A percentile compares a stretch with the other conserved stretches of the same genome.
Conservation (phyloP, 768 basidiomycete species). For the Cystobasidium ongulense region DNA sequence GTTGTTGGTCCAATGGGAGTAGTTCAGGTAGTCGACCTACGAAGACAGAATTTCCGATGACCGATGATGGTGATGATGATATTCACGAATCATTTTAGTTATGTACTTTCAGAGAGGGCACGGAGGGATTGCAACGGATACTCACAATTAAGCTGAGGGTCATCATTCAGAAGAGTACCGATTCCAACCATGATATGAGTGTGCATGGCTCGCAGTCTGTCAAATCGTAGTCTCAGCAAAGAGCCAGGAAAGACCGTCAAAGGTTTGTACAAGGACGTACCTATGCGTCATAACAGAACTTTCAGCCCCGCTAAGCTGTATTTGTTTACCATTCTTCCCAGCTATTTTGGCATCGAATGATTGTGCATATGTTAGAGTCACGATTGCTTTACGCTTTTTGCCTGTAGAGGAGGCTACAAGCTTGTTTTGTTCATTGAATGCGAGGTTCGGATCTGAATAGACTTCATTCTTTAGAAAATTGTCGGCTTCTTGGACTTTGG, state of each 20-base stretch:
- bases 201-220: constrained; percentile 82
- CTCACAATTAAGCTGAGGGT: constrained; percentile 88
- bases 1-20: constrained; percentile 47
- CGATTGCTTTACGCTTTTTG: constrained; percentile 1
- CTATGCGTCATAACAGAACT: constrained; percentile 92
- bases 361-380: constrained; percentile 50
- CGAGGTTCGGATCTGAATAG: background rate
- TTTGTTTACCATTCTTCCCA: constrained; percentile 61
- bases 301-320: constrained; percentile 73
- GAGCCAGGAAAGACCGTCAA: background rate
- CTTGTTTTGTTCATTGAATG: background rate
- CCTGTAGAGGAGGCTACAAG: background rate
- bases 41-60: too few relatives aligned
- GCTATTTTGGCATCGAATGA: constrained; percentile 71
- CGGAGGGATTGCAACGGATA: too few relatives aligned
- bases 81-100: too few relatives aligned
- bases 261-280: constrained; percentile 47
- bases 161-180: constrained; percentile 78
- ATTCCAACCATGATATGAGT: constrained; percentile 86
- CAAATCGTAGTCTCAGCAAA: background rate
- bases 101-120: too few relatives aligned
- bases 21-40: constrained; percentile 44
- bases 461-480: background rate
- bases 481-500: background rate
- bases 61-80: too few relatives aligned